These are phyloP conservation scores for Paramecium sonneborni DNA, from an alignment of 73 alveolate genomes.

Conservation along the genomic window DNA sequence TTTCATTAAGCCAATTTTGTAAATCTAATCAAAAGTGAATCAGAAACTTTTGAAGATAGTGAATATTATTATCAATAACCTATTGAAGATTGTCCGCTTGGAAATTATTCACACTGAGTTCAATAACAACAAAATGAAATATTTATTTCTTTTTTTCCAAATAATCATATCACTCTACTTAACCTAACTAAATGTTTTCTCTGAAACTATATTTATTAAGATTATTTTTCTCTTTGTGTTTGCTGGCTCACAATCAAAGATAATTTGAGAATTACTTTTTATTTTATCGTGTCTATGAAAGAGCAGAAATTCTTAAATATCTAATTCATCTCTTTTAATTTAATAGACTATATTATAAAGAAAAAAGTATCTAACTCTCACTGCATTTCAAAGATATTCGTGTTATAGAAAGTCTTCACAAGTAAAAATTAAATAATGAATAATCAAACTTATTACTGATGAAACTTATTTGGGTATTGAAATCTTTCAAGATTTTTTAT, in stretches of 20 bases:
- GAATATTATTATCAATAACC: background rate
- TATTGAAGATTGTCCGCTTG: background rate
- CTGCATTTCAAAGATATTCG: background rate
- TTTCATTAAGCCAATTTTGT: background rate
- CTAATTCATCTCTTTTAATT: background rate
- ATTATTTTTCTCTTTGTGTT: too few species aligned
- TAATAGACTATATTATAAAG: background rate
- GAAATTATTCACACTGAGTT: background rate
- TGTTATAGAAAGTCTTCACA: background rate
- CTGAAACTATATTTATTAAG: too few species aligned
- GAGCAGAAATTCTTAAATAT: background rate
- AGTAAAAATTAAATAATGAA: background rate
- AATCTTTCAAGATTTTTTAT: background rate
- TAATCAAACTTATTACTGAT: background rate
- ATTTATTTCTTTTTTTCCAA: conserved; percentile 12
- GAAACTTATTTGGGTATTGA: background rate
- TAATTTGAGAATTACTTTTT: background rate
- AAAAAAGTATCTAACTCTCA: background rate
- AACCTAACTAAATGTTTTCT: too few species aligned
- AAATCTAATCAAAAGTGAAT: conserved; percentile 14
- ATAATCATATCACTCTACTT: background rate
- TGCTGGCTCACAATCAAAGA: background rate
- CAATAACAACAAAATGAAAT: background rate
- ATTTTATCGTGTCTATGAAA: background rate
- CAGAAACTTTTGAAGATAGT: conserved; percentile 34